Base-by-base conservation (phyloP, 148 eudicot genomes). In the Spergularia marina region DNA sequence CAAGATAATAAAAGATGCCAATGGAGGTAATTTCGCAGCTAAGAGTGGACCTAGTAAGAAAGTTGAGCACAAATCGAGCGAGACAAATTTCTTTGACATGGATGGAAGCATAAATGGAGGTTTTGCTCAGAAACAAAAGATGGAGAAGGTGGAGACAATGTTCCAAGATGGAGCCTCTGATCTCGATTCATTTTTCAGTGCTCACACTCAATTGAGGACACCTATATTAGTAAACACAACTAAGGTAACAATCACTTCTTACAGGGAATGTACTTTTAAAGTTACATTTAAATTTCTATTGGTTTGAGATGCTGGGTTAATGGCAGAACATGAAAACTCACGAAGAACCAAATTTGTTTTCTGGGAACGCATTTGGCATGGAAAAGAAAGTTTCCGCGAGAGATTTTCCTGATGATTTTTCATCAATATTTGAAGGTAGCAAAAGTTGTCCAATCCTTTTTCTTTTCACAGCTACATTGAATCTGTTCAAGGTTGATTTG, bases 401-500 rank as follows among this genome's bases (percentile, higher is more conserved):
- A 51, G 82, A 74, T 79, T 53, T 49, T 66, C 79, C 68, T 71
- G 84, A 89, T 83, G 96, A 89, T 72, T 89, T 91, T 30, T 65
- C 88, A 52, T 78, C 76, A 11, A 64, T 93, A 41, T 86, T 91
- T 80, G 96, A 83, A 89, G 98, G 98, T 91, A 84, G 65, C 57
- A 12, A 54, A 16, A 16, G 15, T 76, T 30, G 36, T 30, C 36
- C 52, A 4, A 13, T 36, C 72, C 20, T 6, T 23, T 71, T 5
- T 71, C 49, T 49, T 7, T 25, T 65, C 72, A 36, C 66, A 39
- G 44, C 73, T 73, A 59, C 15, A 14, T 52, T 76, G n/a, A 64
- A 55, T 53, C 54, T 39, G 65, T 65, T 71, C 61, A 8, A 60
- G 25, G 14, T 47, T 57, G 17, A 49, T 34, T 77, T 74, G 13